Base-by-base conservation (phyloP, 2,329 filamentous ascomycete genomes). In the Aspergillus clavatus region DNA sequence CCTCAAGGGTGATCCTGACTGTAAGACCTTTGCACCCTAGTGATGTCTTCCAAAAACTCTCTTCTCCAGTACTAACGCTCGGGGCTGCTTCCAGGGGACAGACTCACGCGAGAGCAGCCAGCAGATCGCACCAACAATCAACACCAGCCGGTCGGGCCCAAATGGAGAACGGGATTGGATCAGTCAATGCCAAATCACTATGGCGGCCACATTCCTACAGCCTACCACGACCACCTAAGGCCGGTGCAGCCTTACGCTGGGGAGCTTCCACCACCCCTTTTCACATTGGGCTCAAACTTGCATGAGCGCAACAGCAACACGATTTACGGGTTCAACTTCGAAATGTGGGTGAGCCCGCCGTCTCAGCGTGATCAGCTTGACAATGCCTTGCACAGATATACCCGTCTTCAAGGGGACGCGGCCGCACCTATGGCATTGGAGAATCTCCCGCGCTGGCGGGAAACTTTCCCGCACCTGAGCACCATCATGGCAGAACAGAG, bases 1-100 rank as follows among this genome's bases (percentile, higher is more conserved):
- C 47, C 66, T 82, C 28, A 70, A 71, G 50, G 69, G 73, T 4
- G 73, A 79, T 48, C 72, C 74, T 22, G 66, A 72, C 47, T 78
- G 77, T 79, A 62, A 69, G 73, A 63, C 37, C 21, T 2, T n/a
- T 28, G 31, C 22, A 35, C 7, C 19, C 12, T 6, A 6, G 40
- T 27, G 28, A 19, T 5, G 10, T 7, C 7, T 21, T 38, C 12
- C 10, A 27, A 7, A 22, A 43, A n/a, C n/a, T n/a, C n/a, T n/a
- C n/a, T n/a, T n/a, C n/a, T n/a, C n/a, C n/a, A n/a, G n/a, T n/a
- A n/a, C 23, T 29, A 12, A 21, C 19, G 14, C 18, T 29, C 14
- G 38, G 4, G 28, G n/a, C 2, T n/a, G n/a, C n/a, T n/a, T 38
- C 12, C 37, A 68, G 66, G 63, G 66, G 67, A 70, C 46, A 58